A percentile compares a stretch with the other conserved stretches of the same genome.
Conservation (phyloP, 768 basidiomycete species). For the Mycena capillaripes region DNA sequence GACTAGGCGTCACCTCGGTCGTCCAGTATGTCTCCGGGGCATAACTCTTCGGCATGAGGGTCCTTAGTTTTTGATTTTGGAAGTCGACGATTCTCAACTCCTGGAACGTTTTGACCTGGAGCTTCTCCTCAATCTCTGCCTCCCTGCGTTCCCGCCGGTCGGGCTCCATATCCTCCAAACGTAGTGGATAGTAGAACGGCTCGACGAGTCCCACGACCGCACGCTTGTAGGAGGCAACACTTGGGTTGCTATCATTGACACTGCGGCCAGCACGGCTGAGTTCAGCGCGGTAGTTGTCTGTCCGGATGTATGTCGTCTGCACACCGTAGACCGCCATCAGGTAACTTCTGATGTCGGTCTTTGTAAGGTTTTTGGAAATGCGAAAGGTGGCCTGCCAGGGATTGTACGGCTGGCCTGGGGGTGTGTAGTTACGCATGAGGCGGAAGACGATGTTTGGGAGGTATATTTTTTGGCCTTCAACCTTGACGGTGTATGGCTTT, state of each 20-base stretch:
- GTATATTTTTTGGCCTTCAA: conserved; percentile 88
- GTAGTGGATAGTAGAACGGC: conserved; percentile 93
- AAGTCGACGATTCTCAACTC: conserved; percentile 54
- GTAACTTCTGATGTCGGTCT: conserved; percentile 92
- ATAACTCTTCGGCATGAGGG: conserved; percentile 50
- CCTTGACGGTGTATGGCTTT: conserved; percentile 57
- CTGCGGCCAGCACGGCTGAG: conserved; percentile 48
- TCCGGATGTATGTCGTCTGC: conserved; percentile 92
- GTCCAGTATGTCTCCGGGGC: conserved; percentile 27
- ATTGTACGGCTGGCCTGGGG: conserved; percentile 85
- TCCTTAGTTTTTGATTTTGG: conserved; percentile 50
- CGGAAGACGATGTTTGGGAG: conserved; percentile 90
- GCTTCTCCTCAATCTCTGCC: conserved; percentile 75
- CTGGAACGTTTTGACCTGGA: conserved; percentile 59
- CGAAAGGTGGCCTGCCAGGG: conserved; percentile 97
- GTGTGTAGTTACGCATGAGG: conserved; percentile 88
- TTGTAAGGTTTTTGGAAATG: conserved; percentile 89
- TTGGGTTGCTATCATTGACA: conserved; percentile 55
- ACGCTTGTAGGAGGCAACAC: conserved; percentile 76
- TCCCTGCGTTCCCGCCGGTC: conserved; percentile 67
- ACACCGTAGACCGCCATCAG: conserved; percentile 89
- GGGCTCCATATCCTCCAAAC: conserved; percentile 82
- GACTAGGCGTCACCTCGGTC: conserved; percentile 27
- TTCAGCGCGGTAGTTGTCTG: conserved; percentile 88
- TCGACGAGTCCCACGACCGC: conserved; percentile 93